Base-by-base conservation (phyloP, 768 basidiomycete species). In the Atractiella rhizophila region DNA sequence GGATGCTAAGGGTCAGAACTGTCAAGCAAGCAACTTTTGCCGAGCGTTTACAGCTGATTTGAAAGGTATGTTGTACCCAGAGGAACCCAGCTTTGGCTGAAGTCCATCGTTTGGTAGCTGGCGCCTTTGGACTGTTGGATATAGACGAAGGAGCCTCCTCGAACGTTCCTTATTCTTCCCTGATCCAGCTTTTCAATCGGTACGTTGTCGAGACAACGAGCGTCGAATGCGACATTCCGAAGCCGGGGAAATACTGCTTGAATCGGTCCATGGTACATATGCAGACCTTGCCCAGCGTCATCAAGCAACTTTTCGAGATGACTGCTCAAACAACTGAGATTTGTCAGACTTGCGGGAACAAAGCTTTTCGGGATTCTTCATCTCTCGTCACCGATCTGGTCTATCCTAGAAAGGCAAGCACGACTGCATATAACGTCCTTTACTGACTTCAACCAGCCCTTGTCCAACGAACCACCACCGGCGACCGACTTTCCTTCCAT, bases 1-100 rank as follows among this genome's bases (percentile, higher is more conserved):
- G 58, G 86, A 96, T 53, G 88, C 91, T 0, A 67, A 65, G 28
- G 91, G 91, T 0, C 79, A 68, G 16, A 96, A 98, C 51, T 94
- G 88, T 53, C 88, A 96, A 57, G 73, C 85, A 5, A 85, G 76
- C 57, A 98, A 98, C 57, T 98, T 94, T 52, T 96, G 85, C 57
- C 76, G 82, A 58, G 77, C 83, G 2, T 78, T 94, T 33, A 75
- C 79, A 15, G 73, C 80, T 3, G 68, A 85, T 25, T 77, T 81
- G 5, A 81, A 85, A 60, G 71, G 85, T 85, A 51, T 12, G 45
- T 40, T n/a, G n/a, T n/a, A n/a, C n/a, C n/a, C n/a, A n/a, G n/a
- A n/a, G n/a, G n/a, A n/a, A n/a, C n/a, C n/a, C n/a, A n/a, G n/a
- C n/a, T n/a, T n/a, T n/a, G n/a, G n/a, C n/a, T n/a, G n/a, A n/a